Conservation (phyloP, 306 rosid genomes). For the Glycyrrhiza uralensis region DNA sequence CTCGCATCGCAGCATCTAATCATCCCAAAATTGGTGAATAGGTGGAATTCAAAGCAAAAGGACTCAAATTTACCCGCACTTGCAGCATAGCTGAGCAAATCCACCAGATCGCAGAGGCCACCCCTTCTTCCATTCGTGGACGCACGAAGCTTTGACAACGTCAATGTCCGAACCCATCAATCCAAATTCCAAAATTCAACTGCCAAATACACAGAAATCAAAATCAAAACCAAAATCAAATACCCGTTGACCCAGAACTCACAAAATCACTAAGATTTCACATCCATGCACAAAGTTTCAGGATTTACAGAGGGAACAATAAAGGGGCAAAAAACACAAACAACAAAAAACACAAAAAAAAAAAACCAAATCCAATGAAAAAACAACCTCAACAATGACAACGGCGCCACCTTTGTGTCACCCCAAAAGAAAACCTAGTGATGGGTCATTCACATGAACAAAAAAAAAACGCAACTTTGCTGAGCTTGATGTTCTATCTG, state of each 20-base stretch:
- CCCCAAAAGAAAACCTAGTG: constrained; percentile 21
- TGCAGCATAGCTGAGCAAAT: constrained; percentile 76
- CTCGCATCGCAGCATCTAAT: constrained; percentile 14
- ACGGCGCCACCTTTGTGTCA: background rate
- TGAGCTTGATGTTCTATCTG: background rate
- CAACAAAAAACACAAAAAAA: no score
- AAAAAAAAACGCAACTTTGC: constrained; percentile 21
- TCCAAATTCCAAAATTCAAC: constrained; percentile 47
- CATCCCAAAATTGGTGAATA: constrained; percentile 20
- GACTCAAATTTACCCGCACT: constrained; percentile 72
- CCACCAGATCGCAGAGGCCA: constrained; percentile 92
- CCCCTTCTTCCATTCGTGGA: constrained; percentile 76
- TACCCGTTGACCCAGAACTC: constrained; percentile 36
- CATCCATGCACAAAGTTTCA: constrained; percentile 29
- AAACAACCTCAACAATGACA: background rate
- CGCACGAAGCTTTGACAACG: constrained; percentile 55
- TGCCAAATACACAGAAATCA: constrained; percentile 6
- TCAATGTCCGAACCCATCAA: constrained; percentile 74
- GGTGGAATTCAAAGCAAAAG: constrained; percentile 17
- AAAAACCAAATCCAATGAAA: background rate
- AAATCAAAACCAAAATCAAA: constrained; percentile 42
- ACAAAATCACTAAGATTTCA: background rate
- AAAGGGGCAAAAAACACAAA: background rate
- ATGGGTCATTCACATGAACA: constrained; percentile 22
- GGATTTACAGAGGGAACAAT: constrained; percentile 23